These are phyloP conservation scores for Yamadazyma tumulicola DNA, from an alignment of 805 yeast species.

Conservation along the genomic window DNA sequence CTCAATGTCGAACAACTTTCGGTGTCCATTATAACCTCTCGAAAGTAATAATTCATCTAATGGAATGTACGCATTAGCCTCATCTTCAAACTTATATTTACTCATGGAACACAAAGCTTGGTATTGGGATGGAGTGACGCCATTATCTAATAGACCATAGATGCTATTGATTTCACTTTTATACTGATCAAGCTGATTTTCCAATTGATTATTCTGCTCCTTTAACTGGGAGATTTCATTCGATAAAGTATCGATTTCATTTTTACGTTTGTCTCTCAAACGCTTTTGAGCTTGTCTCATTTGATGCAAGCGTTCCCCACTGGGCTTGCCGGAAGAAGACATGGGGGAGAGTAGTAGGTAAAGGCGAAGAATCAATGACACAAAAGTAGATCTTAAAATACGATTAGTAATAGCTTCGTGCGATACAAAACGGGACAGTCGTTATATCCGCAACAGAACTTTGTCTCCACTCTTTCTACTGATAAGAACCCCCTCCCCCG, in stretches of 20 bases:
- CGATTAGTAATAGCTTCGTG: too few species aligned
- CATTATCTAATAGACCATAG: constrained; percentile 2
- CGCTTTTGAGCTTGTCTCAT: constrained; percentile 8
- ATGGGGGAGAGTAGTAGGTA: too few species aligned
- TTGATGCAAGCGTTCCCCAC: constrained; percentile 1
- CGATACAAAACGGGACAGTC: too few species aligned
- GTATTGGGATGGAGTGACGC: constrained; percentile 1
- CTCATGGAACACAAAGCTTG: constrained; percentile 1
- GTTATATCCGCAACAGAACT: too few species aligned
- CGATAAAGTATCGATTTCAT: constrained; percentile 1
- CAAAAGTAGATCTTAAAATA: too few species aligned
- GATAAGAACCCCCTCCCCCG: too few species aligned
- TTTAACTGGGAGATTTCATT: constrained; percentile 1
- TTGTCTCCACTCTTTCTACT: too few species aligned
- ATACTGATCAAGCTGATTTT: not conserved
- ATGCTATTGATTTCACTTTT: constrained; percentile 1
- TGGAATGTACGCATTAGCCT: constrained; percentile 1
- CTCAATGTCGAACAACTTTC: not conserved
- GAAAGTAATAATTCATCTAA: not conserved
- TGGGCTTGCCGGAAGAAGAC: too few species aligned
- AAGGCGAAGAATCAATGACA: too few species aligned
- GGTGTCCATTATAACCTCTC: not conserved
- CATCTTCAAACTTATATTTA: constrained; percentile 1
- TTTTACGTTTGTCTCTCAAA: constrained; percentile 1
- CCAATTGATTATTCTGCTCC: not conserved